These are phyloP conservation scores for Ramaria rubella DNA, from an alignment of 768 basidiomycete species.

Conservation along the genomic window DNA sequence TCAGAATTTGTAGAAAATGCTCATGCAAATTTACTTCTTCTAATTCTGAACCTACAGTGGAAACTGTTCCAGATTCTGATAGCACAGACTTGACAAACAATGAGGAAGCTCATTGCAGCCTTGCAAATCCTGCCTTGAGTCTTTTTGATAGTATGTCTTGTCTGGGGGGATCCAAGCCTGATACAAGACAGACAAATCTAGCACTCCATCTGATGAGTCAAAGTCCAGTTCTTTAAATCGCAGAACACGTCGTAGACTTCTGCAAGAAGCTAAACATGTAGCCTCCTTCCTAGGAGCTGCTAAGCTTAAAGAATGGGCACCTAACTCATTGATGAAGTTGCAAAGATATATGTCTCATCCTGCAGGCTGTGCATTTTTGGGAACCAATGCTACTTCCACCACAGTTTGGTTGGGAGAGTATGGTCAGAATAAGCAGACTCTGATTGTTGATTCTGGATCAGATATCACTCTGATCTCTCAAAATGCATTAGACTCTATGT, in stretches of 20 bases:
- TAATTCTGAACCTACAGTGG: no score
- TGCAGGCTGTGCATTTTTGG: slow-evolving; percentile 29
- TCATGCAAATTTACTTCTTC: no score
- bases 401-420: slow-evolving; percentile 8
- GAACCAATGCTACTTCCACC: slow-evolving; percentile 22
- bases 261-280: not conserved
- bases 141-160: no score
- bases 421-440: not conserved
- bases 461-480: slow-evolving; percentile 32
- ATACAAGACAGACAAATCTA: no score
- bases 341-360: slow-evolving; percentile 17
- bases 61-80: no score
- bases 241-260: not conserved
- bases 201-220: slow-evolving; percentile 18
- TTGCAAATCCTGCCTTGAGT: no score
- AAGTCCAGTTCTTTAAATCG: slow-evolving; percentile 13
- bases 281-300: not conserved
- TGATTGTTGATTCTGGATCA: slow-evolving; percentile 28
- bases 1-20: no score
- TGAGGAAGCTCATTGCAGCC: no score
- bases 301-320: not conserved
- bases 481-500: slow-evolving; percentile 4
- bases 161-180: no score
- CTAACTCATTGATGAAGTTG: not conserved
- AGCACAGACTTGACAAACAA: no score